These are phyloP conservation scores for Escovopsis sp. DNA, from an alignment of 2,329 filamentous ascomycete species.

Conservation along the genomic window DNA sequence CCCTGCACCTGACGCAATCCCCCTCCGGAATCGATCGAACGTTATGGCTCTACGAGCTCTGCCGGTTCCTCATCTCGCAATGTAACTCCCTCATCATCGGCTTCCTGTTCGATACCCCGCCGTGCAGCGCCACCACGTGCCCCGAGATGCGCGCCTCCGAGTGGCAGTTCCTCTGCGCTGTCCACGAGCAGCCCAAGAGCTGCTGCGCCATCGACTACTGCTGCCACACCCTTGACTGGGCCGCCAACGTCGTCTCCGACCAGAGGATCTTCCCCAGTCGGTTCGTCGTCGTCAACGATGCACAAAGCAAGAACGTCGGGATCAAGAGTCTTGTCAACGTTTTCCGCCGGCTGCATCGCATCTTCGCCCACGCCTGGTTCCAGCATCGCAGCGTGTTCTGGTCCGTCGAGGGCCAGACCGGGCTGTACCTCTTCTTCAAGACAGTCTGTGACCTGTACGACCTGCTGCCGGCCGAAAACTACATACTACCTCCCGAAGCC, in stretches of 20 bases:
- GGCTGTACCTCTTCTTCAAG: conserved; percentile 93
- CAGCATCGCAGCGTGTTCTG: conserved; percentile 92
- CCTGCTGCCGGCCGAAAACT: conserved; percentile 82
- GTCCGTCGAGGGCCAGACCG: conserved; percentile 81
- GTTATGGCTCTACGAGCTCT: conserved; percentile 95
- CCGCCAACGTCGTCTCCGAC: conserved; percentile 83
- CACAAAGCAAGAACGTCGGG: conserved; percentile 47
- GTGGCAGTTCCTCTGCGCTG: conserved; percentile 97
- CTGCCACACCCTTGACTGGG: conserved; percentile 97
- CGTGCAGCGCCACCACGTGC: conserved; percentile 79
- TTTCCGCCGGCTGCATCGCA: conserved; percentile 83
- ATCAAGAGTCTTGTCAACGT: conserved; percentile 85
- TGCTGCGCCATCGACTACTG: conserved; percentile 99
- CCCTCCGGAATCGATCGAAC: conserved; percentile 72
- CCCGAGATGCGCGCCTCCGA: conserved; percentile 97
- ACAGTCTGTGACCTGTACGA: conserved; percentile 87
- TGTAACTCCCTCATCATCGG: conserved; percentile 86
- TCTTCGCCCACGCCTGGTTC: conserved; percentile 98
- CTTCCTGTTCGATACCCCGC: conserved; percentile 79
- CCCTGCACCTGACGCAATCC: conserved; percentile 60
- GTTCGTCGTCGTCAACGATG: conserved; percentile 42
- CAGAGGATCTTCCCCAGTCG: conserved; percentile 91
- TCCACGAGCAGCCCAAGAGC: conserved; percentile 89
- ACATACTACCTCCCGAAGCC: conserved; percentile 85
- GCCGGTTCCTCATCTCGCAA: conserved; percentile 86